Evolutionary conservation across 1,139 yeast species (phyloP).

Genomic region (Taphrina communis): DNA sequence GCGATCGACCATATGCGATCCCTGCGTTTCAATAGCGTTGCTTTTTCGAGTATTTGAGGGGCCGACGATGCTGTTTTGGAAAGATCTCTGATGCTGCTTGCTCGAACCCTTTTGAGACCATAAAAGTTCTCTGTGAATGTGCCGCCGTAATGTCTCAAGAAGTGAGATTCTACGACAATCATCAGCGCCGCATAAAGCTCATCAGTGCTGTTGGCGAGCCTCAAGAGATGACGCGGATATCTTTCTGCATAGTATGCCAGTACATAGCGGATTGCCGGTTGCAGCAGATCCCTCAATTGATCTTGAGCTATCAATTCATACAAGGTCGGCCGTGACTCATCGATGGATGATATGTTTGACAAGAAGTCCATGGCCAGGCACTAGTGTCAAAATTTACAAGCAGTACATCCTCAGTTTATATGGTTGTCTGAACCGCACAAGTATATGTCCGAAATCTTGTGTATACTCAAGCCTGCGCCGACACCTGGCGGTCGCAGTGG

Average conservation of each 20-base stretch:
- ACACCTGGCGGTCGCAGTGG: too few species aligned
- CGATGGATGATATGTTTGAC: slow-evolving; percentile 80
- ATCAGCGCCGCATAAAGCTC: slow-evolving; percentile 70
- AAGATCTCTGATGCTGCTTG: slow-evolving; percentile 47
- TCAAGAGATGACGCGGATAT: slow-evolving; percentile 72
- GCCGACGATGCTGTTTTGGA: slow-evolving; percentile 48
- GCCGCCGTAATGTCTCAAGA: slow-evolving; percentile 76
- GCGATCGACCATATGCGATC: slow-evolving; percentile 68
- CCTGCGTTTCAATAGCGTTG: slow-evolving; percentile 60
- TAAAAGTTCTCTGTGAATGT: slow-evolving; percentile 91
- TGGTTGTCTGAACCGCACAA: too few species aligned
- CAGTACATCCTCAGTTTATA: too few species aligned
- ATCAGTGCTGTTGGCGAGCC: slow-evolving; percentile 72
- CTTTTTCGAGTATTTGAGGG: slow-evolving; percentile 61
- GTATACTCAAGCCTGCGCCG: too few species aligned
- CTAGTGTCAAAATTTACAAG: background rate
- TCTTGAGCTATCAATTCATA: slow-evolving; percentile 82
- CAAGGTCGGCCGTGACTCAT: slow-evolving; percentile 76
- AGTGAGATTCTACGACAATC: slow-evolving; percentile 75
- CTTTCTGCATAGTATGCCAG: slow-evolving; percentile 80
- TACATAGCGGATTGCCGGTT: slow-evolving; percentile 82
- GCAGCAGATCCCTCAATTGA: slow-evolving; percentile 75
- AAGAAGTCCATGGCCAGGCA: slow-evolving; percentile 70
- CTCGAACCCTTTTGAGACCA: slow-evolving; percentile 72
- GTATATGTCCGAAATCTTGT: too few species aligned